These are phyloP conservation scores for Hyphodiscus sp. DNA, from an alignment of 2,329 filamentous ascomycete genomes.

Conservation along the genomic window DNA sequence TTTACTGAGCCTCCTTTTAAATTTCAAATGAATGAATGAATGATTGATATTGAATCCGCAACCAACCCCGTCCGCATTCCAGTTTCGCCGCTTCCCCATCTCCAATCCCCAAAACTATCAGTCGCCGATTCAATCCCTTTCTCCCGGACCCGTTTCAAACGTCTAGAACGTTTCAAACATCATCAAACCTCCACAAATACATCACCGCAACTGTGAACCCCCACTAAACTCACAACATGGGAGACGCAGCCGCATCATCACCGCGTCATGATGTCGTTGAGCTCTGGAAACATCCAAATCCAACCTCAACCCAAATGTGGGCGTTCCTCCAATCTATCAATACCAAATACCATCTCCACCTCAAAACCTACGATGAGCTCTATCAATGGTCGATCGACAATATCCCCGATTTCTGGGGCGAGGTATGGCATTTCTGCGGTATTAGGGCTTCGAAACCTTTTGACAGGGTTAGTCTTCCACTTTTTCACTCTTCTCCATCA, in stretches of 20 bases:
- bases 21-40: too few relatives aligned
- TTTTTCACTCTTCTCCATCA: not conserved
- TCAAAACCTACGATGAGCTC: slow-evolving; percentile 66
- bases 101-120: not conserved
- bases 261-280: slow-evolving; percentile 31
- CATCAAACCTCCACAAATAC: not conserved
- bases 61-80: not conserved
- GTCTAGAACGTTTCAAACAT: not conserved
- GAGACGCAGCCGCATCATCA: not conserved
- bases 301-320: slow-evolving; percentile 63
- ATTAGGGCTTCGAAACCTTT: slow-evolving; percentile 62
- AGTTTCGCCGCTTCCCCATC: not conserved
- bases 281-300: slow-evolving; percentile 67
- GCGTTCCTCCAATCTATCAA: slow-evolving; percentile 66
- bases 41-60: not conserved
- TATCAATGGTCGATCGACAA: slow-evolving; percentile 80
- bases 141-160: not conserved
- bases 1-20: not conserved
- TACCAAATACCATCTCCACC: slow-evolving; percentile 53
- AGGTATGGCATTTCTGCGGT: slow-evolving; percentile 77
- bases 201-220: not conserved
- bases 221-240: not conserved
- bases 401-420: slow-evolving; percentile 72
- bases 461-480: slow-evolving; percentile 42
- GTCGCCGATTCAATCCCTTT: not conserved